These are phyloP conservation scores for Chlorociboria aeruginascens DNA, from an alignment of 495 filamentous ascomycete species.

Conservation along the genomic window DNA sequence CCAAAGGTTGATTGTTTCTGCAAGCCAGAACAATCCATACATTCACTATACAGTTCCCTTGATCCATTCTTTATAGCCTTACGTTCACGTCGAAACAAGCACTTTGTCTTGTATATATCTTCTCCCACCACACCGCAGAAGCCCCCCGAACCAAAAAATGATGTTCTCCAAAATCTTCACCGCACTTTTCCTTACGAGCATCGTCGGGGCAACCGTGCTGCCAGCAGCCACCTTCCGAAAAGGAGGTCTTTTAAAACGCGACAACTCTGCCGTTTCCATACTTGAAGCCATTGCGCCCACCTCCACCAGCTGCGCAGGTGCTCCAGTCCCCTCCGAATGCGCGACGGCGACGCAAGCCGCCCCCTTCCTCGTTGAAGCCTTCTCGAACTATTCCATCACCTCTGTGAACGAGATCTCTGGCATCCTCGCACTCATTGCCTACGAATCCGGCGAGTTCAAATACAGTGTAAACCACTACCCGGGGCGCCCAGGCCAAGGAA, in stretches of 20 bases:
- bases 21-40: too few relatives aligned
- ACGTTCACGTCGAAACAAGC: too few relatives aligned
- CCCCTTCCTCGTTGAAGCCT: constrained; percentile 39
- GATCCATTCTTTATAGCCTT: too few relatives aligned
- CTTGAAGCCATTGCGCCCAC: constrained; percentile 15
- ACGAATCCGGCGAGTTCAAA: constrained; percentile 56
- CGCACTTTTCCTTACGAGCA: not conserved
- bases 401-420: constrained; percentile 47
- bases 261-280: constrained; percentile 1
- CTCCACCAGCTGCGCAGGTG: constrained; percentile 7
- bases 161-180: constrained; percentile 1
- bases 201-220: not conserved
- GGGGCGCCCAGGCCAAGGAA: constrained; percentile 58
- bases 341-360: constrained; percentile 52
- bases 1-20: too few relatives aligned
- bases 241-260: not conserved
- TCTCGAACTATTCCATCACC: constrained; percentile 42
- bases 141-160: not conserved
- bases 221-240: not conserved
- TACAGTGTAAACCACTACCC: constrained; percentile 57
- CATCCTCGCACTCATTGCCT: constrained; percentile 48
- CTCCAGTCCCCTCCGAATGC: constrained; percentile 41
- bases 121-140: not conserved
- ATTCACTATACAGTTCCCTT: too few relatives aligned
- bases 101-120: too few relatives aligned